Evolutionary conservation across 169 alveolate species (phyloP).

Genomic region (Eimeria zaria): DNA sequence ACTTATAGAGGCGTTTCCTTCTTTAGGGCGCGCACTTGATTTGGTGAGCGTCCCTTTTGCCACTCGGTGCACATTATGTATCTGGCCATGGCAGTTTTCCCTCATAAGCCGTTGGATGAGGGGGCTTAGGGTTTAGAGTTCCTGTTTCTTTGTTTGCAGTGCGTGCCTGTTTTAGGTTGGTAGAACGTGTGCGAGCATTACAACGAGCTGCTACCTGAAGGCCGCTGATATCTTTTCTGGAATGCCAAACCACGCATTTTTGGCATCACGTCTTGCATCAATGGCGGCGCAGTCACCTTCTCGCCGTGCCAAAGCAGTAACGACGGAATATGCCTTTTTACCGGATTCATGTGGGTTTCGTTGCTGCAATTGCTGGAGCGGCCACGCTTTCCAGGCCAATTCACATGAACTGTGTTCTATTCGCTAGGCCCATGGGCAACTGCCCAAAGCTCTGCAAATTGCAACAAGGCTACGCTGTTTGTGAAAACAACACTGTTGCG

Average conservation of each 20-base stretch:
- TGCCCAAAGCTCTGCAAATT: neutral
- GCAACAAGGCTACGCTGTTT: neutral
- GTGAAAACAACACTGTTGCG: neutral
- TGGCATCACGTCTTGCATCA: slow-evolving; percentile 57
- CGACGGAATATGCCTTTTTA: slow-evolving; percentile 39
- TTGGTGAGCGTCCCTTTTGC: neutral
- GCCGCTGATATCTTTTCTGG: slow-evolving; percentile 21
- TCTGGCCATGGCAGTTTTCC: neutral
- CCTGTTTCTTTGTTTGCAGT: neutral
- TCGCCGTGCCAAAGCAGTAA: slow-evolving; percentile 63
- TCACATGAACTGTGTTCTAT: neutral
- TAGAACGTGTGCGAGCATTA: neutral
- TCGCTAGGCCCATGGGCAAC: neutral
- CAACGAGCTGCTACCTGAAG: slow-evolving; percentile 4
- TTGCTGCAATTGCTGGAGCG: neutral
- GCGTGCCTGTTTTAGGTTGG: neutral
- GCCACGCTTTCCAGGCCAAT: neutral
- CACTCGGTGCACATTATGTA: neutral
- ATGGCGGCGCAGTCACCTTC: slow-evolving; percentile 76
- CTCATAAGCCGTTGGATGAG: neutral
- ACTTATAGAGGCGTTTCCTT: slow-evolving; percentile 41
- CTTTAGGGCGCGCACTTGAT: slow-evolving; percentile 11
- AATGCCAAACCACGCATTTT: slow-evolving; percentile 36
- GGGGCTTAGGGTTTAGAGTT: neutral
- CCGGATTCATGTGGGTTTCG: neutral